phyloP scores from a whole-genome alignment of 495 filamentous ascomycete genomes.

The Evansstolkia leycettana region DNA sequence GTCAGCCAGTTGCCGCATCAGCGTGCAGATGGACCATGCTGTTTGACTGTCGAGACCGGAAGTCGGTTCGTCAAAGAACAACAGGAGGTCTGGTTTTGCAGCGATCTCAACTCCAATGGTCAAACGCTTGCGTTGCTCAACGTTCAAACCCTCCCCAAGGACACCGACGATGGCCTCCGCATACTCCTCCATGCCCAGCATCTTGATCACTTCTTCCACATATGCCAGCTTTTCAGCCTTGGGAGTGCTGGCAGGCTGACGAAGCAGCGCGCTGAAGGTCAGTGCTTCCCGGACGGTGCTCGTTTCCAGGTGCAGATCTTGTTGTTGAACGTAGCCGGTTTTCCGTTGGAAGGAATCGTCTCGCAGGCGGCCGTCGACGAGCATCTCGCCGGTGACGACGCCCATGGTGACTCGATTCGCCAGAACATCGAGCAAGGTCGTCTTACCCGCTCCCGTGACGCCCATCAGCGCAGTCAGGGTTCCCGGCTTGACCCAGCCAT shows the following conservation, averaged over 20 bases:
- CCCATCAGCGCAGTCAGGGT: constrained; percentile 84
- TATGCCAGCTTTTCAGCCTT: constrained; percentile 70
- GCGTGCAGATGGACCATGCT: constrained; percentile 69
- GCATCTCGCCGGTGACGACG: constrained; percentile 73
- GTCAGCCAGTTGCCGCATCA: constrained; percentile 72
- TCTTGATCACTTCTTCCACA: constrained; percentile 82
- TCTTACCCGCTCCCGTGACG: constrained; percentile 49
- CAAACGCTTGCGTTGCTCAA: constrained; percentile 77
- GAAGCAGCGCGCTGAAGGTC: constrained; percentile 69
- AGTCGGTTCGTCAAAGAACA: constrained; percentile 85
- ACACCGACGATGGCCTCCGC: constrained; percentile 82
- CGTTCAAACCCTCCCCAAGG: constrained; percentile 78
- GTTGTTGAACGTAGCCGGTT: constrained; percentile 88
- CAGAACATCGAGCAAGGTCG: constrained; percentile 42
- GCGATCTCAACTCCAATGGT: constrained; percentile 85
- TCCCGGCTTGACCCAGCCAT: constrained; percentile 87
- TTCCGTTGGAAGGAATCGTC: constrained; percentile 79
- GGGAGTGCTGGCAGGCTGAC: constrained; percentile 60
- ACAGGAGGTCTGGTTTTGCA: constrained; percentile 69
- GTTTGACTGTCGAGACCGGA: constrained; percentile 78
- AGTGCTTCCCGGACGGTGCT: constrained; percentile 76
- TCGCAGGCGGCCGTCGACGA: constrained; percentile 64
- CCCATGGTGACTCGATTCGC: constrained; percentile 78
- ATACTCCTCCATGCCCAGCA: constrained; percentile 79
- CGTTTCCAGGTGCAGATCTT: constrained; percentile 77